A percentile compares a stretch with the other conserved stretches of the same genome.
Evolutionary conservation across 1,284 basidiomycete genomes (phyloP).

Genomic region (Violaceomyces palustris): DNA sequence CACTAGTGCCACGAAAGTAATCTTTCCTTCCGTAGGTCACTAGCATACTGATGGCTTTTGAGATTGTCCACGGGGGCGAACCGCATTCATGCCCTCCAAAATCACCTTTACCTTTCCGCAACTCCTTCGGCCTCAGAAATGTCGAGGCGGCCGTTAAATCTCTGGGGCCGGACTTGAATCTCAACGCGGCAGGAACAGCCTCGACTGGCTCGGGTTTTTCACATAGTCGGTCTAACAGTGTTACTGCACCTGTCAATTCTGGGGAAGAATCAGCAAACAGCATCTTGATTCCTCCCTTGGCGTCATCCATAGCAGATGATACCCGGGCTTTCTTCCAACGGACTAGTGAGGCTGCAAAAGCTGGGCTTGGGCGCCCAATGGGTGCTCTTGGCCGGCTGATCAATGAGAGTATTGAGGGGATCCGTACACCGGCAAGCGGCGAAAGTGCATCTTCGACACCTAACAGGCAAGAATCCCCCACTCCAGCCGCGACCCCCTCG

Average conservation of each 20-base stretch:
- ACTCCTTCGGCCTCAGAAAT: too few relatives aligned
- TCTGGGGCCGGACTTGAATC: neutral
- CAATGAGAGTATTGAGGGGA: slow-evolving; percentile 46
- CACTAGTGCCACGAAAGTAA: too few relatives aligned
- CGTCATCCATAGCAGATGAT: slow-evolving; percentile 46
- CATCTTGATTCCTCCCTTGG: slow-evolving; percentile 26
- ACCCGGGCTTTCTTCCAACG: slow-evolving; percentile 48
- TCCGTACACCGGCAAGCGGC: slow-evolving; percentile 28
- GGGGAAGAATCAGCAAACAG: slow-evolving; percentile 37
- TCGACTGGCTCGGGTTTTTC: too few relatives aligned
- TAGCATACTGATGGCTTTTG: too few relatives aligned
- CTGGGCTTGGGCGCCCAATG: slow-evolving; percentile 42
- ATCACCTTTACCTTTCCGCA: too few relatives aligned
- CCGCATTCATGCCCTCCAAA: too few relatives aligned
- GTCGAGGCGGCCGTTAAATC: neutral
- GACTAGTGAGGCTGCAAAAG: slow-evolving; percentile 49
- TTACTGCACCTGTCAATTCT: slow-evolving; percentile 17
- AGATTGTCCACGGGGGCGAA: too few relatives aligned
- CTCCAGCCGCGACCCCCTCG: too few relatives aligned
- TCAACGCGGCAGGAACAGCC: slow-evolving; percentile 3
- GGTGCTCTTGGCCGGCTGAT: slow-evolving; percentile 46
- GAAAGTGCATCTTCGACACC: too few relatives aligned
- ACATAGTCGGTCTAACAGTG: slow-evolving; percentile 9
- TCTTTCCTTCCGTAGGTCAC: too few relatives aligned
- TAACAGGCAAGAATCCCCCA: too few relatives aligned